Percentiles rank a stretch among this genome's conserved stretches.
Conservation (phyloP, 2,329 filamentous ascomycete species). For the Dissoconium aciculare region DNA sequence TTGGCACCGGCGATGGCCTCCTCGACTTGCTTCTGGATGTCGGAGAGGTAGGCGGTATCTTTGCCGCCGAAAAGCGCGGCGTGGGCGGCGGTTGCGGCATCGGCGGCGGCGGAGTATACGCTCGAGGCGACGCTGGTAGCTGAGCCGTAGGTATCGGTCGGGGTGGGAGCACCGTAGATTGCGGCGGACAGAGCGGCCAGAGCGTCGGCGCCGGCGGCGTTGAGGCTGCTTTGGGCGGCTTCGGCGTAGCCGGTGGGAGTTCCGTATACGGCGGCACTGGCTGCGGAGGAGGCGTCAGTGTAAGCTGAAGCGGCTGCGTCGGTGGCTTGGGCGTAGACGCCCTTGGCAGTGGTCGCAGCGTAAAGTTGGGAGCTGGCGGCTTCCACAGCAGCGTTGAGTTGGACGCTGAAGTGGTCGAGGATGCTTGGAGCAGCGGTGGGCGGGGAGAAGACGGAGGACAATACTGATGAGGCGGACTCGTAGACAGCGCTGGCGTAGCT, state of each 20-base stretch:
- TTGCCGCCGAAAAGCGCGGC: conserved; percentile 33
- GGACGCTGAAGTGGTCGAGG: conserved; percentile 40
- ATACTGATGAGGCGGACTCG: conserved; percentile 32
- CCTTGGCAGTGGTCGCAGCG: conserved; percentile 36
- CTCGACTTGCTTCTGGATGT: conserved; percentile 28
- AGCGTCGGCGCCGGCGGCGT: conserved; percentile 40
- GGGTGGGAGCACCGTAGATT: conserved; percentile 37
- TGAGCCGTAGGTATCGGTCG: conserved; percentile 34
- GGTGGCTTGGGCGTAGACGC: conserved; percentile 39
- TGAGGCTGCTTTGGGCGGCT: conserved; percentile 38
- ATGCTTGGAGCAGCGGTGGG: conserved; percentile 43
- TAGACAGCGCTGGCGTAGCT: conserved; percentile 37
- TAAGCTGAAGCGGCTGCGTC: conserved; percentile 34
- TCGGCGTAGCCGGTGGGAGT: conserved; percentile 38
- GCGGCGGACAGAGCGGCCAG: conserved; percentile 41
- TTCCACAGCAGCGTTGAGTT: conserved; percentile 43
- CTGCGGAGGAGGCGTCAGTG: conserved; percentile 24
- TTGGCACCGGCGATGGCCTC: conserved; percentile 32
- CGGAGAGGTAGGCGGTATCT: conserved; percentile 37
- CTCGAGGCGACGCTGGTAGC: conserved; percentile 31
- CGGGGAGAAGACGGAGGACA: conserved; percentile 39
- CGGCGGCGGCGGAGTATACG: conserved; percentile 32
- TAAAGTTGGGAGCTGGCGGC: conserved; percentile 45
- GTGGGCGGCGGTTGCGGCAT: conserved; percentile 33
- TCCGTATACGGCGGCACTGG: conserved; percentile 42